phyloP scores from a whole-genome alignment of 139 green algal genomes.

The Tetratostichococcus sp. region DNA sequence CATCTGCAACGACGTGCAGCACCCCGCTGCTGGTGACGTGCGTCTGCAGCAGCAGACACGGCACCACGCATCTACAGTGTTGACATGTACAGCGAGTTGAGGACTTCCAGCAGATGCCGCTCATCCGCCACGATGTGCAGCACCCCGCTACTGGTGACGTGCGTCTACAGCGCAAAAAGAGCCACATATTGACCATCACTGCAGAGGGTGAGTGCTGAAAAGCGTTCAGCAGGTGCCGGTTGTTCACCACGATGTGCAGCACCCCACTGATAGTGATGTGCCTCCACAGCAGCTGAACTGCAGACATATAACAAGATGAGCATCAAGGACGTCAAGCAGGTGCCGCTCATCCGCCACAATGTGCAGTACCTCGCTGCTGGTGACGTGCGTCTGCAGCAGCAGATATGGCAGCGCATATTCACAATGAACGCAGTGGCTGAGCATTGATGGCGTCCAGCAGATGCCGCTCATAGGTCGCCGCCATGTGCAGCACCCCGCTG shows the following conservation, averaged over 20 bases:
- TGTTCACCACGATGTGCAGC: conserved; percentile 71
- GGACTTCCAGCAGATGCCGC: conserved; percentile 25
- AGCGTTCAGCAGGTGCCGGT: conserved; percentile 28
- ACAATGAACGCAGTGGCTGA: too few species aligned
- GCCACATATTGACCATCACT: too few species aligned
- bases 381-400: conserved; percentile 59
- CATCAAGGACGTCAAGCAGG: conserved; percentile 36
- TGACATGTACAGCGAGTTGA: conserved; percentile 63
- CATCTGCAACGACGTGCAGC: conserved; percentile 72
- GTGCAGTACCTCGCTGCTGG: conserved; percentile 70
- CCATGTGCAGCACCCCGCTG: conserved; percentile 71
- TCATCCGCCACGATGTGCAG: conserved; percentile 72
- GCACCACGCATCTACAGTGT: too few species aligned
- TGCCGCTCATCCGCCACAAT: conserved; percentile 55
- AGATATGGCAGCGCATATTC: conserved; percentile 26
- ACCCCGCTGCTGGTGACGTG: conserved; percentile 70
- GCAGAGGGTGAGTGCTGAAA: too few species aligned
- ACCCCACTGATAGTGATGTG: conserved; percentile 67
- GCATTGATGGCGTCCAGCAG: conserved; percentile 43
- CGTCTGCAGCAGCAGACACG: conserved; percentile 49
- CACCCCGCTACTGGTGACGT: conserved; percentile 68
- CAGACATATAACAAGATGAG: background rate
- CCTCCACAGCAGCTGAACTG: too few species aligned
- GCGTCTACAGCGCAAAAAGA: conserved; percentile 51
- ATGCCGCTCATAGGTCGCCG: conserved; percentile 46